A percentile compares a stretch with the other conserved stretches of the same genome.
Evolutionary conservation across 768 basidiomycete species (phyloP).

Genomic region (Tricholoma furcatifolium): DNA sequence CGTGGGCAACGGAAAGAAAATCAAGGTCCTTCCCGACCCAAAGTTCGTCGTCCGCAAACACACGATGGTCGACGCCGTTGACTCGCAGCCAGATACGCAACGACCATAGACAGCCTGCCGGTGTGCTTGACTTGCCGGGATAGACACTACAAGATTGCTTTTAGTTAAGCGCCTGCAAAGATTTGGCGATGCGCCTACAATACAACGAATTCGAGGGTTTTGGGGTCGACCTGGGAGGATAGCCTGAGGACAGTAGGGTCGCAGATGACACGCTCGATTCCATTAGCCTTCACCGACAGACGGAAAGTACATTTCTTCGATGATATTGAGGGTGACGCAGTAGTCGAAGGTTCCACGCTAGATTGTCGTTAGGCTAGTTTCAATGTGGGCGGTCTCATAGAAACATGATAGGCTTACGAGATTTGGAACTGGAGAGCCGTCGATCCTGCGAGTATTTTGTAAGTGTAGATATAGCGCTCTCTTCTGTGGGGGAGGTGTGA

Average conservation of each 20-base stretch:
- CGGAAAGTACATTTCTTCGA: slow-evolving; percentile 56
- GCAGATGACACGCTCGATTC: slow-evolving; percentile 52
- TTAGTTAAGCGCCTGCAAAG: slow-evolving; percentile 4
- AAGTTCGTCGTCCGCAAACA: slow-evolving; percentile 63
- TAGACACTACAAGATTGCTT: slow-evolving; percentile 44
- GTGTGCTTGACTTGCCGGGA: slow-evolving; percentile 56
- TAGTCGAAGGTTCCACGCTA: slow-evolving; percentile 46
- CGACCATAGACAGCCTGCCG: slow-evolving; percentile 51
- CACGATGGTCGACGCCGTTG: slow-evolving; percentile 56
- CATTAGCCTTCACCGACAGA: slow-evolving; percentile 52
- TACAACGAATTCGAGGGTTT: slow-evolving; percentile 55
- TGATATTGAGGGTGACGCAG: slow-evolving; percentile 37
- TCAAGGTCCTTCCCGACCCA: slow-evolving; percentile 70
- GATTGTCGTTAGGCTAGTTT: background rate
- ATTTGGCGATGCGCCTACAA: slow-evolving; percentile 42
- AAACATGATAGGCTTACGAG: slow-evolving; percentile 37
- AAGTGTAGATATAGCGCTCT: slow-evolving; percentile 53
- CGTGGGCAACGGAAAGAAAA: slow-evolving; percentile 55
- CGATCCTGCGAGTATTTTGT: slow-evolving; percentile 41
- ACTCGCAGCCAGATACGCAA: slow-evolving; percentile 65
- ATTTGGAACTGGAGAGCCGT: slow-evolving; percentile 50
- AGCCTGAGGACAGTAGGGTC: slow-evolving; percentile 47
- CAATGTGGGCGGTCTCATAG: background rate
- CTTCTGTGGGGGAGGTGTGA: slow-evolving; percentile 22
- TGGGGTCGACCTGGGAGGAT: slow-evolving; percentile 43